phyloP scores from a whole-genome alignment of 257 asterid species.

The Penstemon newberryi region DNA sequence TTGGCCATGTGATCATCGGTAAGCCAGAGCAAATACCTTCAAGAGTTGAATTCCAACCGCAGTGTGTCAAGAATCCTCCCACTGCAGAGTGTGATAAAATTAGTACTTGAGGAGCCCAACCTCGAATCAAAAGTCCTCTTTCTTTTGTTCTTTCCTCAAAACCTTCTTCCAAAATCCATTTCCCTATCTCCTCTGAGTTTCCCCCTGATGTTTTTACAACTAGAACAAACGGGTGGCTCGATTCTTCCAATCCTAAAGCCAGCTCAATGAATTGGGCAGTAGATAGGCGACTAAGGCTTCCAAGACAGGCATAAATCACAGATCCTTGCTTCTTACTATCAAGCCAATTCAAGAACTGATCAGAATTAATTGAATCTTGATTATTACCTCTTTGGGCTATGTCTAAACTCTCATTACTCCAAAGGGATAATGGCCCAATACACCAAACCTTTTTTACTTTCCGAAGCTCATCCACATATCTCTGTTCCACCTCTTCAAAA shows the following conservation, averaged over 20 bases:
- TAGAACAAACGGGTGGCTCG: slow-evolving; percentile 8
- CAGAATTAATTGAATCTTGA: not conserved
- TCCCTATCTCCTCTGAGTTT: not conserved
- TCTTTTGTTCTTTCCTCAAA: slow-evolving; percentile 19
- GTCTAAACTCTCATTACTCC: slow-evolving; percentile 7
- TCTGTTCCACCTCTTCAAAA: slow-evolving; percentile 8
- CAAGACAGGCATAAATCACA: slow-evolving; percentile 3
- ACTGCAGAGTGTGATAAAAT: slow-evolving; percentile 7
- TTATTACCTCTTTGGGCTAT: slow-evolving; percentile 8
- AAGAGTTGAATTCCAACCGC: slow-evolving; percentile 31
- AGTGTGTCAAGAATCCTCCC: slow-evolving; percentile 29
- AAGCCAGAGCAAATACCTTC: slow-evolving; percentile 34
- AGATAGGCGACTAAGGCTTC: not conserved
- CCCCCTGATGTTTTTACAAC: not conserved
- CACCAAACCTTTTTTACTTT: slow-evolving; percentile 19
- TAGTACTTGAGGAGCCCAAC: slow-evolving; percentile 21
- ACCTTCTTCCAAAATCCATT: slow-evolving; percentile 17
- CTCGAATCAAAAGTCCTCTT: slow-evolving; percentile 13
- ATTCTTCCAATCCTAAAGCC: slow-evolving; percentile 6
- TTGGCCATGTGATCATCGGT: slow-evolving; percentile 38
- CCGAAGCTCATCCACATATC: not conserved
- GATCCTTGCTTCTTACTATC: not conserved
- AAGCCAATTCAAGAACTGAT: slow-evolving; percentile 7
- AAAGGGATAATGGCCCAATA: slow-evolving; percentile 17
- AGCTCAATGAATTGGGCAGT: slow-evolving; percentile 1